phyloP scores from a whole-genome alignment of 2,329 filamentous ascomycete species.

The Stagonosporopsis rhizophila region DNA sequence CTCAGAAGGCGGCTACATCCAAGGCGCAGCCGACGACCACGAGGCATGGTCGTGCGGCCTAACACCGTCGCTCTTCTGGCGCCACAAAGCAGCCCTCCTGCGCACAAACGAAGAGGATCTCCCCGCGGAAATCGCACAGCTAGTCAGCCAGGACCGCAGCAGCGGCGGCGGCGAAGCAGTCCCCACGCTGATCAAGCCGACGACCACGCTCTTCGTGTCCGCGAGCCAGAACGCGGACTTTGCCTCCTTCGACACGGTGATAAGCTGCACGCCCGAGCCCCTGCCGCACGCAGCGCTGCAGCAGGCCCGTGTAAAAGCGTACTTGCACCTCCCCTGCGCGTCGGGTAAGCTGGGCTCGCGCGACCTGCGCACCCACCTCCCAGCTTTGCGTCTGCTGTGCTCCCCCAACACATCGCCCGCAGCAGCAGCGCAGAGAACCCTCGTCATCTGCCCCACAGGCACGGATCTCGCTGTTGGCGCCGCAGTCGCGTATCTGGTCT shows the following conservation, averaged over 20 bases:
- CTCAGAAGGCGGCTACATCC: slow-evolving; percentile 80
- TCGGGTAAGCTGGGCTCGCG: slow-evolving; percentile 80
- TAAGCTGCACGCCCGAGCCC: slow-evolving; percentile 55
- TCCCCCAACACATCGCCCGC: background rate
- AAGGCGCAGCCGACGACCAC: slow-evolving; percentile 92
- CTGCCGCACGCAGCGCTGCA: slow-evolving; percentile 26
- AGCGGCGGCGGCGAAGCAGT: slow-evolving; percentile 12
- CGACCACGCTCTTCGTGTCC: slow-evolving; percentile 50
- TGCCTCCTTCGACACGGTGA: slow-evolving; percentile 48
- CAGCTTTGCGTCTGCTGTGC: slow-evolving; percentile 64
- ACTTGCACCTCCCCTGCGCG: slow-evolving; percentile 69
- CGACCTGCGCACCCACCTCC: slow-evolving; percentile 76
- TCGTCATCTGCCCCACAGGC: slow-evolving; percentile 75
- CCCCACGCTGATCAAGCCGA: slow-evolving; percentile 53
- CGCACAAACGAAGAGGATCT: slow-evolving; percentile 70
- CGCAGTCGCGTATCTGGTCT: slow-evolving; percentile 77
- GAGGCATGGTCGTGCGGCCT: slow-evolving; percentile 90
- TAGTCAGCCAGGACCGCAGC: slow-evolving; percentile 42
- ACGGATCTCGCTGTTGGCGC: slow-evolving; percentile 82
- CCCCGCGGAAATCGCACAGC: slow-evolving; percentile 56
- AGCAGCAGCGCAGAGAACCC: slow-evolving; percentile 12
- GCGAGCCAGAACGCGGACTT: slow-evolving; percentile 48
- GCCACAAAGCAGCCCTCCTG: slow-evolving; percentile 67
- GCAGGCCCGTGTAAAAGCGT: slow-evolving; percentile 48
- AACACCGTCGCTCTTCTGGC: slow-evolving; percentile 82